phyloP scores from a whole-genome alignment of 129 eudicot genomes.

The Gnaphalium uliginosum region DNA sequence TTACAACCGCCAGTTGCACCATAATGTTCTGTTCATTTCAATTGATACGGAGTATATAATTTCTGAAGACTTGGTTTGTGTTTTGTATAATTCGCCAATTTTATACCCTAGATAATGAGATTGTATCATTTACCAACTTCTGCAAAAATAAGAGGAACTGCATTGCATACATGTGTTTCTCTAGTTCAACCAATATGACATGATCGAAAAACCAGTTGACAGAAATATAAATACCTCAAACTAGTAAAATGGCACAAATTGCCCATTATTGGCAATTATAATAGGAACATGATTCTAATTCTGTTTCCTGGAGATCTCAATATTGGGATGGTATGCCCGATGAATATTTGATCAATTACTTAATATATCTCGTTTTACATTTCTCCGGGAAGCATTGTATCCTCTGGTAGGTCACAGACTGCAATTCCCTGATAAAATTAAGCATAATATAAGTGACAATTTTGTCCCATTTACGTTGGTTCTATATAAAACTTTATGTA shows the following conservation, averaged over 20 bases:
- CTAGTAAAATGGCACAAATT: conserved; percentile 18
- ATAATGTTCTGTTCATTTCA: no score
- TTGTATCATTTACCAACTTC: neutral
- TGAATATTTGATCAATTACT: neutral
- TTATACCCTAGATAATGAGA: neutral
- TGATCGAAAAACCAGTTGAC: conserved; percentile 17
- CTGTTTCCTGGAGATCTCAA: conserved; percentile 27
- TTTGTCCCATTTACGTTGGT: neutral
- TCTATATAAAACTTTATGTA: neutral
- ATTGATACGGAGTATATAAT: no score
- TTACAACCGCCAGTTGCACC: no score
- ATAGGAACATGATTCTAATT: conserved; percentile 20
- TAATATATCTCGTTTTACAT: conserved; percentile 44
- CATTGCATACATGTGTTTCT: conserved; percentile 7
- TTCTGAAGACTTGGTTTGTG: neutral
- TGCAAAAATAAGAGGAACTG: conserved; percentile 13
- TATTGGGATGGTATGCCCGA: conserved; percentile 17
- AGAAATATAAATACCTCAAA: conserved; percentile 26
- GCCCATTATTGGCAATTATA: conserved; percentile 26
- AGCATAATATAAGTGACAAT: neutral
- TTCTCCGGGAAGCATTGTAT: conserved; percentile 99
- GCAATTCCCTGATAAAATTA: conserved; percentile 67
- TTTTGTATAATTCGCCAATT: neutral
- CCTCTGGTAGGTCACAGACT: conserved; percentile 89
- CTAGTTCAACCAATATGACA: conserved; percentile 15